Evolutionary conservation across 768 basidiomycete species (phyloP).

Genomic region (Rhodocollybia butyracea): DNA sequence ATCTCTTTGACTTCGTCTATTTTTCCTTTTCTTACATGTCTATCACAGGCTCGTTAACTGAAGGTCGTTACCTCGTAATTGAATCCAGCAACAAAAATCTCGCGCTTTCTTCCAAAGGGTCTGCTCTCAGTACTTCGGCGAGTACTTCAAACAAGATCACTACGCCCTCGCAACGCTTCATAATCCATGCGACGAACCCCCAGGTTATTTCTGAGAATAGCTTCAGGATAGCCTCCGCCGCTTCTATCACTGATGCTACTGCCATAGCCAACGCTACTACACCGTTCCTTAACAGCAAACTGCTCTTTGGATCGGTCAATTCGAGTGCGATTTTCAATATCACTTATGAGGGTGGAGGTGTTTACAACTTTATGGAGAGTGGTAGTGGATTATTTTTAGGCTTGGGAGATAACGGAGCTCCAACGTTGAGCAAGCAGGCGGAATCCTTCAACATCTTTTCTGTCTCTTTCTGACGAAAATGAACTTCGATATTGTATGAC

Average conservation of each 20-base stretch:
- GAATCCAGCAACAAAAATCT: conserved; percentile 1
- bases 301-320: background rate
- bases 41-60: conserved; percentile 1
- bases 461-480: conserved; percentile 1
- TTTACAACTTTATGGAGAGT: background rate
- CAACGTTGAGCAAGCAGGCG: background rate
- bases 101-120: background rate
- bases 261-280: background rate
- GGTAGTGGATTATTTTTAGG: background rate
- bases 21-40: background rate
- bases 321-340: conserved; percentile 5
- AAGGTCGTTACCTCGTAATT: conserved; percentile 8
- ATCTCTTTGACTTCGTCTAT: background rate
- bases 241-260: background rate
- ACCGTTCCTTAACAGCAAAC: background rate
- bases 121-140: background rate
- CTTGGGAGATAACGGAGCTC: background rate
- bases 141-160: background rate
- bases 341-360: conserved; percentile 1
- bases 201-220: background rate
- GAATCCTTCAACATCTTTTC: conserved; percentile 4
- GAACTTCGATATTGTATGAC: too few species aligned
- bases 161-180: conserved; percentile 3
- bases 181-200: conserved; percentile 6
- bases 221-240: conserved; percentile 4